These are phyloP conservation scores for Dispira parvispora DNA, from an alignment of 192 early-diverging fungal genomes.

Conservation along the genomic window DNA sequence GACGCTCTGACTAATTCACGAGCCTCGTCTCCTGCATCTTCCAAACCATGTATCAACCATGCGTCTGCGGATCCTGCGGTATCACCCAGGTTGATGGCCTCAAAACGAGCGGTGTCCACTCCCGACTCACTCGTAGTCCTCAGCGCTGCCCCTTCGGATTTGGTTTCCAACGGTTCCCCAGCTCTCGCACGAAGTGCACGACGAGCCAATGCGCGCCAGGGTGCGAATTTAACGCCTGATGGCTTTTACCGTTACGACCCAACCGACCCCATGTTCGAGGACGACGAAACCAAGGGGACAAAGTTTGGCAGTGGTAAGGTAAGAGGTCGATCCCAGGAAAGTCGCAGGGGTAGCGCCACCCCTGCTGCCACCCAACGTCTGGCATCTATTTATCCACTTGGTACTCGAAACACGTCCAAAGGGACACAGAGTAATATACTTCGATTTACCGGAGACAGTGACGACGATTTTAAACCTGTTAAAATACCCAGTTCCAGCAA, in stretches of 20 bases:
- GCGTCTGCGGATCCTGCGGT: neutral
- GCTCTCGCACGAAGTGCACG: neutral
- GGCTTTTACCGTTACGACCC: neutral
- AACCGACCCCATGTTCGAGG: slow-evolving; percentile 1
- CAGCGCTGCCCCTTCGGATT: neutral
- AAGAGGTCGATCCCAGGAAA: neutral
- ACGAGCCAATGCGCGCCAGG: neutral
- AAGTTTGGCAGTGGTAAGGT: neutral
- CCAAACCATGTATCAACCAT: neutral
- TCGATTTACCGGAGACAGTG: neutral
- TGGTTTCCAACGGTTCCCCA: neutral
- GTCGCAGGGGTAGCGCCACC: neutral
- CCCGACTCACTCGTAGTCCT: neutral
- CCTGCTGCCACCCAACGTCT: neutral
- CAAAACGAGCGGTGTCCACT: neutral
- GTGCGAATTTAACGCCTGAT: neutral
- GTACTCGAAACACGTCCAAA: neutral
- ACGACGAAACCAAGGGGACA: neutral
- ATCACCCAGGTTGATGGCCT: neutral
- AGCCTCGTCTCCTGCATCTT: neutral
- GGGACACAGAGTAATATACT: neutral
- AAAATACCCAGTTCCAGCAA: too few relatives aligned
- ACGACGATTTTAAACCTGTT: too few relatives aligned
- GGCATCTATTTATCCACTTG: neutral
- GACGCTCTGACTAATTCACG: neutral